These are phyloP conservation scores for Mrakia hoshinonis DNA, from an alignment of 768 basidiomycete species.

Conservation along the genomic window DNA sequence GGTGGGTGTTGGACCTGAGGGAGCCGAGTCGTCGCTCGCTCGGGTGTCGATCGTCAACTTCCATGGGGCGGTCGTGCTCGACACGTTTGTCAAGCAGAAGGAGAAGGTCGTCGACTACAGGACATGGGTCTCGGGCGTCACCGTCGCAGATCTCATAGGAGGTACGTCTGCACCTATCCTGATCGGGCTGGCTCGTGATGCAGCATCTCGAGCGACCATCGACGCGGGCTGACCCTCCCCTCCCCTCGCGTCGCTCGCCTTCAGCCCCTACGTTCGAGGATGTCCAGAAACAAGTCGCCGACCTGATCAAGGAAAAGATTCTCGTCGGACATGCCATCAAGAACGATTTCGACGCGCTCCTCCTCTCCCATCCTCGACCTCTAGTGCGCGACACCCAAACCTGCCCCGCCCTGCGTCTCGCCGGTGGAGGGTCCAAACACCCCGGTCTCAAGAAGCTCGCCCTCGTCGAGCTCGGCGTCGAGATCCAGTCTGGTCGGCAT, in stretches of 20 bases:
- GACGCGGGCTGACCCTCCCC: not conserved
- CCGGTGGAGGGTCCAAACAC: conserved; percentile 45
- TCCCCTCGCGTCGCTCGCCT: not conserved
- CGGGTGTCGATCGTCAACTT: conserved; percentile 86
- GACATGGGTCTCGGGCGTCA: conserved; percentile 79
- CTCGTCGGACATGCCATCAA: conserved; percentile 83
- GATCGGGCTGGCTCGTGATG: not conserved
- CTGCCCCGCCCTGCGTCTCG: conserved; percentile 45
- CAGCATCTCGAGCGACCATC: not conserved
- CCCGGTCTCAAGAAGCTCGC: conserved; percentile 72
- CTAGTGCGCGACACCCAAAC: conserved; percentile 43
- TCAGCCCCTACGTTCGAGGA: conserved; percentile 68
- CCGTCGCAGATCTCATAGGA: conserved; percentile 61
- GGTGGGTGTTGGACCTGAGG: conserved; percentile 86
- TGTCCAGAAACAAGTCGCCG: conserved; percentile 68
- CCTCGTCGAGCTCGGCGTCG: conserved; percentile 63
- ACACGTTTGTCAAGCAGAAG: conserved; percentile 75
- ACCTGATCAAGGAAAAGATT: conserved; percentile 64
- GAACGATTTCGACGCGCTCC: conserved; percentile 67
- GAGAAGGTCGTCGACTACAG: conserved; percentile 88
- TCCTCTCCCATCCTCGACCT: conserved; percentile 43
- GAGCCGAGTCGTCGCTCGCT: conserved; percentile 72
- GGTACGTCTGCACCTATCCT: conserved; percentile 43
- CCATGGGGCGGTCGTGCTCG: conserved; percentile 66
- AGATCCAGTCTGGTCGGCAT: conserved; percentile 83